Evolutionary conservation across 1,139 yeast species (phyloP), one percentile per base, ranked within the genome.

Genomic region (Scheffersomyces cryptocercus): DNA sequence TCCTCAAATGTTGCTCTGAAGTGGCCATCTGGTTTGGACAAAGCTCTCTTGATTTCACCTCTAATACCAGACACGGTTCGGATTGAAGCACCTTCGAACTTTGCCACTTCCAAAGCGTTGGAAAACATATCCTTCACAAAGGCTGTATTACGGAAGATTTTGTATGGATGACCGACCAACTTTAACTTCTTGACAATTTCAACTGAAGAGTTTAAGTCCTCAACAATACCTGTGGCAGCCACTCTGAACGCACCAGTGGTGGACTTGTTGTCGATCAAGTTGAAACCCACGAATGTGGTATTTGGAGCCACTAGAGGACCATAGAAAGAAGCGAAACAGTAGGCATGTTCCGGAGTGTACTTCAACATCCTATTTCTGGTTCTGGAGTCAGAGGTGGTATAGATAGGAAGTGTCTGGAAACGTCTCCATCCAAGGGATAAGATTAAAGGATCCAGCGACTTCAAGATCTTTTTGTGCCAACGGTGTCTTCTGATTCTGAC

Each of bases 1-100:
- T 95, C 99, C 66, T 95, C 99, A 66, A 95, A 95, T 1, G 98
- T 85, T n/a, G 99, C 99, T 64, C 99, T 81, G 73, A 80, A 95
- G 63, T 88, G 85, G n/a, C 99, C 99, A 47, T 91, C 98, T 0
- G 98, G 97, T 54, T 87, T 87, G 6, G 96, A 81, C 50, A 95
- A 73, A 0, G 98, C 99, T 53, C 97, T 79, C 63, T 95, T 95
- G 55, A 95, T 91, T 65, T 95, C 99, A 64, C 99, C 99, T 56
- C 99, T 75, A 47, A 95, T 89, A 45, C 99, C 99, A 3, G 97
- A 88, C 5, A 95, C 99, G 0, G 99, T 93, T 65, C 91, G 85
- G 59, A 95, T 88, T 35, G 91, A 85, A 0, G 99, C 99, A 45
- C 99, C 99, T 71, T 95, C 99, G 61, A 95, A 95, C 63, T 91